Evolutionary conservation across 257 asterid genomes (phyloP).

Genomic region (Solanum chiquidenum): DNA sequence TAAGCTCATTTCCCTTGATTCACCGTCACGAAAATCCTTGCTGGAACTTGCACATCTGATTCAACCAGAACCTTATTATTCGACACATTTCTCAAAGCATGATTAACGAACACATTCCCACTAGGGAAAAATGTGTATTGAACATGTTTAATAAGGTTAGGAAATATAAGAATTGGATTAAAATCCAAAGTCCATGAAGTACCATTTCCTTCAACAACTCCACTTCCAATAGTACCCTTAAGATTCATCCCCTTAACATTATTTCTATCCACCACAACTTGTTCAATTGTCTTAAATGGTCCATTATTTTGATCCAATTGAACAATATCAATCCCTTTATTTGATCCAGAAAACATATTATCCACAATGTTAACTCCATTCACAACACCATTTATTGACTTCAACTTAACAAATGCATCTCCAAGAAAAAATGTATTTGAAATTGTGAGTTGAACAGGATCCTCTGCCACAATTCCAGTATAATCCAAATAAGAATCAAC

Average conservation of each 20-base stretch:
- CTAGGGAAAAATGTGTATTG: slow-evolving; percentile 48
- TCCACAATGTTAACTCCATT: slow-evolving; percentile 63
- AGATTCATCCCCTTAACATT: slow-evolving; percentile 57
- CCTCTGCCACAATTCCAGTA: slow-evolving; percentile 86
- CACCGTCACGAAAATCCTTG: slow-evolving; percentile 46
- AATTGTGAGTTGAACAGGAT: slow-evolving; percentile 76
- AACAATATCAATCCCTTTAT: slow-evolving; percentile 45
- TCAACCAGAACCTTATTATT: slow-evolving; percentile 49
- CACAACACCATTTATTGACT: slow-evolving; percentile 50
- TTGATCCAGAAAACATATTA: slow-evolving; percentile 69
- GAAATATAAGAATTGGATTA: slow-evolving; percentile 51
- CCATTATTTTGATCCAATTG: slow-evolving; percentile 39
- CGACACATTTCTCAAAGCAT: slow-evolving; percentile 44
- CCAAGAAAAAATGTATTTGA: slow-evolving; percentile 71
- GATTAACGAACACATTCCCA: slow-evolving; percentile 35
- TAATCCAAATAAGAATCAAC: slow-evolving; percentile 65
- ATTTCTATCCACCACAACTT: slow-evolving; percentile 53
- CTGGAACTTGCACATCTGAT: slow-evolving; percentile 34
- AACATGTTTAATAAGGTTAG: slow-evolving; percentile 37
- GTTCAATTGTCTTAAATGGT: slow-evolving; percentile 40
- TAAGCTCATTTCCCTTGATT: slow-evolving; percentile 44
- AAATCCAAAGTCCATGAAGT: slow-evolving; percentile 65
- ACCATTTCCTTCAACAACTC: slow-evolving; percentile 32
- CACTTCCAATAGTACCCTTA: slow-evolving; percentile 55
- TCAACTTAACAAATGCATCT: slow-evolving; percentile 46